Percentiles rank a stretch among this genome's conserved stretches.
Conservation (phyloP, 2,329 filamentous ascomycete species). For the Pseudocercospora fuligena region DNA sequence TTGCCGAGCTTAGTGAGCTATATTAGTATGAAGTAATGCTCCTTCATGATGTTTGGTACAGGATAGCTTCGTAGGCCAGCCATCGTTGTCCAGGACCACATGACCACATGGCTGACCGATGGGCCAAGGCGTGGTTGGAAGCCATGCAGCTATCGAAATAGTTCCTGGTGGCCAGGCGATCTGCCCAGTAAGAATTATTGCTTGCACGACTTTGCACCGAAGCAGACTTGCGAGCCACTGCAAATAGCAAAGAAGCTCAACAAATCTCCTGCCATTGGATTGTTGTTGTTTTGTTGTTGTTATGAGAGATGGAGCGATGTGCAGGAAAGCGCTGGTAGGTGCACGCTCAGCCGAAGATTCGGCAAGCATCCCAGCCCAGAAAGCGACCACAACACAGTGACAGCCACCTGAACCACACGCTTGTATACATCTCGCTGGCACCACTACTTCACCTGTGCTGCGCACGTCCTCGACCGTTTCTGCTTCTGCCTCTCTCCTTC, state of each 20-base stretch:
- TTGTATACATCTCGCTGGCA: background rate
- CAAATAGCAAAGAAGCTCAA: background rate
- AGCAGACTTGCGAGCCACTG: background rate
- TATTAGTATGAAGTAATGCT: background rate
- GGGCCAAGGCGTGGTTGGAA: slow-evolving; percentile 1
- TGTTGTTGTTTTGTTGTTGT: slow-evolving; percentile 5
- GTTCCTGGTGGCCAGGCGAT: background rate
- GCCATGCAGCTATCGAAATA: slow-evolving; percentile 5
- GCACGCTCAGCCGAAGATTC: background rate
- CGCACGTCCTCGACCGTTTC: background rate
- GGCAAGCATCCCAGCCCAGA: background rate
- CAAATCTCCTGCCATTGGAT: background rate
- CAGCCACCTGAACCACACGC: background rate
- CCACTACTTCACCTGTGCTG: background rate
- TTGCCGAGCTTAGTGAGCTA: background rate
- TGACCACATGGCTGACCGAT: background rate
- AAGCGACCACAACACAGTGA: background rate
- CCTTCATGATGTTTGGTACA: background rate
- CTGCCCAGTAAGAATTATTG: background rate
- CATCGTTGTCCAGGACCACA: slow-evolving; percentile 1
- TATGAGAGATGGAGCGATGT: background rate
- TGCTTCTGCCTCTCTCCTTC: background rate
- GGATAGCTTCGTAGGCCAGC: background rate
- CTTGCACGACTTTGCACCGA: background rate
- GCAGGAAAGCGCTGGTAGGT: background rate